phyloP scores from a whole-genome alignment of 2,329 filamentous ascomycete genomes.

The Fusarium papillatum region DNA sequence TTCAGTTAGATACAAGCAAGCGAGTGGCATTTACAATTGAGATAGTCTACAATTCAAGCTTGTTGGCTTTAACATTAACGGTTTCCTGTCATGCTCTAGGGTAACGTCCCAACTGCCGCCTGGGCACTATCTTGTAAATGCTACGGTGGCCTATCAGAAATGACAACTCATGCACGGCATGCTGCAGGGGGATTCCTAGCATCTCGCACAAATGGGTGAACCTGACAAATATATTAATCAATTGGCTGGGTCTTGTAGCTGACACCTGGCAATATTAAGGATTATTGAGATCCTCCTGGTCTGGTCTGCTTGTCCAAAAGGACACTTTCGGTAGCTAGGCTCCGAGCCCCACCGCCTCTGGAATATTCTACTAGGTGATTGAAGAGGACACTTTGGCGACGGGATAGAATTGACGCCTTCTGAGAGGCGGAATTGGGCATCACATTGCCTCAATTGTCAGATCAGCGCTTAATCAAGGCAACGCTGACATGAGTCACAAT shows the following conservation, averaged over 20 bases:
- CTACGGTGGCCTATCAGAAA: slow-evolving; percentile 19
- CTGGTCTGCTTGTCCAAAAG: slow-evolving; percentile 19
- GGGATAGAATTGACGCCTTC: not conserved
- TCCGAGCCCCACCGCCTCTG: slow-evolving; percentile 38
- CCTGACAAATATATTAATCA: slow-evolving; percentile 1
- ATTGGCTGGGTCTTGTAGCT: not conserved
- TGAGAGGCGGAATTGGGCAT: not conserved
- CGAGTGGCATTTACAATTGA: slow-evolving; percentile 4
- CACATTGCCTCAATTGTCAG: slow-evolving; percentile 8
- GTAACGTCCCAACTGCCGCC: slow-evolving; percentile 4
- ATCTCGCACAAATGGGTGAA: not conserved
- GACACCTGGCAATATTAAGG: slow-evolving; percentile 33
- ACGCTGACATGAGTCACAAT: slow-evolving; percentile 29
- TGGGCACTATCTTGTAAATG: not conserved
- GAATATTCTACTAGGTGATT: slow-evolving; percentile 46
- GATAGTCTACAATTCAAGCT: not conserved
- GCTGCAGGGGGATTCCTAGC: not conserved
- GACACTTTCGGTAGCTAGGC: slow-evolving; percentile 37
- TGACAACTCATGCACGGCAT: not conserved
- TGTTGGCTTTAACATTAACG: not conserved
- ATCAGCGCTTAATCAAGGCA: not conserved
- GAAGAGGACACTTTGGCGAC: slow-evolving; percentile 40
- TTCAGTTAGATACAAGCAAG: slow-evolving; percentile 3
- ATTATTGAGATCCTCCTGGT: slow-evolving; percentile 27
- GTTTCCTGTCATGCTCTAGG: not conserved